Percentiles rank a stretch among this genome's conserved stretches.
Conservation (phyloP, 208 protist genomes). For the Acanthamoeba triangularis region DNA sequence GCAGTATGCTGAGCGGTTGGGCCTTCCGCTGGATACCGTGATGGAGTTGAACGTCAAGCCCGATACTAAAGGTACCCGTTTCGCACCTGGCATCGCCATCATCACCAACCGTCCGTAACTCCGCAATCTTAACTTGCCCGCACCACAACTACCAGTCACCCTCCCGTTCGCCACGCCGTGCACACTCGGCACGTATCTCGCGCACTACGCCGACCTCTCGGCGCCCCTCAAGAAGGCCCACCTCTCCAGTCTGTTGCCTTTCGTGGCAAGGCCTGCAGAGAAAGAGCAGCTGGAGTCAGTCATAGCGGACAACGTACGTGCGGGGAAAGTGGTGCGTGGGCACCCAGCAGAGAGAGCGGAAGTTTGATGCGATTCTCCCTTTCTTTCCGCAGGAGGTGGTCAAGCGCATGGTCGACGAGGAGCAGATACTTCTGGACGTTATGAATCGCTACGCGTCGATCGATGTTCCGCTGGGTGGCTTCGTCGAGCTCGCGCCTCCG, state of each 20-base stretch:
- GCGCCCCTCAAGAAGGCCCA: constrained; percentile 37
- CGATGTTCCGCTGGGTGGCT: not conserved
- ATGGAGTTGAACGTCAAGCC: not conserved
- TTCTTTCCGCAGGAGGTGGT: not conserved
- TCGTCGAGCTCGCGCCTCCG: constrained; percentile 33
- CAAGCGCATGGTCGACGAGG: not conserved
- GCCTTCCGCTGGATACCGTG: not conserved
- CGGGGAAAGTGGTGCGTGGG: not conserved
- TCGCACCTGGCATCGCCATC: not conserved
- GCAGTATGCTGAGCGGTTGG: constrained; percentile 11
- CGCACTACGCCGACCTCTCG: constrained; percentile 42
- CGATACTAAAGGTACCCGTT: not conserved
- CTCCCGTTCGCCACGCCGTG: constrained; percentile 16
- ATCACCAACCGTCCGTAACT: not conserved
- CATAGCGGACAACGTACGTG: not conserved
- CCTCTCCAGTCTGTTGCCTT: not conserved
- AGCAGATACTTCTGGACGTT: constrained; percentile 20
- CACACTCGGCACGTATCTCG: constrained; percentile 9
- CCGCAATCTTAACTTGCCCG: too few relatives aligned
- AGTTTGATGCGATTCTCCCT: not conserved
- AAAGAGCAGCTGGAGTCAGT: not conserved
- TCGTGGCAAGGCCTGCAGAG: not conserved
- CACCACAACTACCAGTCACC: not conserved
- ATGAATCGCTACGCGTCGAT: not conserved
- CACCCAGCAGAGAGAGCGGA: too few relatives aligned